Conservation (phyloP, 306 rosid species). For the Abrus pulchellus region DNA sequence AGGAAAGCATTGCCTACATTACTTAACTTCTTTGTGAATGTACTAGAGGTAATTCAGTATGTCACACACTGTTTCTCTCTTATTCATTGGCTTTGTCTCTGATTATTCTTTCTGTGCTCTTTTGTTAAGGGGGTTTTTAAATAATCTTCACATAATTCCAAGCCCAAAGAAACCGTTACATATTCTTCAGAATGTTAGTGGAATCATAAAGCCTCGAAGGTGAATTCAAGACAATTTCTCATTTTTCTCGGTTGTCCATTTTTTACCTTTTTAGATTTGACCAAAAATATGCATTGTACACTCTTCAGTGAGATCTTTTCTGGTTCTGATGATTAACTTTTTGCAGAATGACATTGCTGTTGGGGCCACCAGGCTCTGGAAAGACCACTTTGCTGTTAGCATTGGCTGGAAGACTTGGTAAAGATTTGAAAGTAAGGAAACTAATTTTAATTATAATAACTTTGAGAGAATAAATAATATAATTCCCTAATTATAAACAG, state of each 20-base stretch:
- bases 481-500: not conserved
- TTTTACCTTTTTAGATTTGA: not conserved
- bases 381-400: slow-evolving; percentile 72
- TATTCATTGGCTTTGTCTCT: not conserved
- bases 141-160: slow-evolving; percentile 46
- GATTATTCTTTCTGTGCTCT: not conserved
- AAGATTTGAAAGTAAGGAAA: slow-evolving; percentile 53
- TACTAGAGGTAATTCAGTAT: slow-evolving; percentile 61
- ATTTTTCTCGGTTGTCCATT: not conserved
- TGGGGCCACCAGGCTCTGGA: slow-evolving; percentile 68
- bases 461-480: not conserved
- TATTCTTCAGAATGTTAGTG: slow-evolving; percentile 60
- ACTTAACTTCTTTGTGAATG: slow-evolving; percentile 61
- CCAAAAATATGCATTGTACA: not conserved
- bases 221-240: slow-evolving; percentile 25
- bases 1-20: slow-evolving; percentile 79
- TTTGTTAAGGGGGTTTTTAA: slow-evolving; percentile 49
- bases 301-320: not conserved
- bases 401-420: slow-evolving; percentile 63
- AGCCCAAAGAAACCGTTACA: slow-evolving; percentile 53
- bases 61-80: not conserved
- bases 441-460: not conserved
- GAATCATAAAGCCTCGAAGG: slow-evolving; percentile 61
- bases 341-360: slow-evolving; percentile 68
- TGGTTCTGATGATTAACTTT: slow-evolving; percentile 27